phyloP scores from a whole-genome alignment of 208 protist species.

The Acanthamoeba royreba region DNA sequence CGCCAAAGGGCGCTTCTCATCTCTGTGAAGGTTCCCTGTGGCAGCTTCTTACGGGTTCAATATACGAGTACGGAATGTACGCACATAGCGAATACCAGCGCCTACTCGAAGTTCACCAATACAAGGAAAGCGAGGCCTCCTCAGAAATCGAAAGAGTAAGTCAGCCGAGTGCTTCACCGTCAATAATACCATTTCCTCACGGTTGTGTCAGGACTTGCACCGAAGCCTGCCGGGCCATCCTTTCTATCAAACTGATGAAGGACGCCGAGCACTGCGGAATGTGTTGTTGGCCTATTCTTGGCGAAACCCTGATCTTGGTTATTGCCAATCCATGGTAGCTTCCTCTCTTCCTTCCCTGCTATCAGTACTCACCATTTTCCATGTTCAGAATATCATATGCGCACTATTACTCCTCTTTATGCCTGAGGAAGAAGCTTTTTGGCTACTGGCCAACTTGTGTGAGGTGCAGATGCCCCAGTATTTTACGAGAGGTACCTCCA shows the following conservation, averaged over 20 bases:
- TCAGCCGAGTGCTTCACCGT: background rate
- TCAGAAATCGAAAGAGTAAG: background rate
- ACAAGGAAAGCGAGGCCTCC: background rate
- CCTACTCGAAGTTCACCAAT: background rate
- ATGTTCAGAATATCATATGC: constrained; percentile 65
- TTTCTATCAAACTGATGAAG: constrained; percentile 6
- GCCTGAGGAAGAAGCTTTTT: constrained; percentile 76
- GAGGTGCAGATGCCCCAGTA: constrained; percentile 66
- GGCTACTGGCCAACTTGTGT: constrained; percentile 64
- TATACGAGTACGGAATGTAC: background rate
- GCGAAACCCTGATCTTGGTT: constrained; percentile 71
- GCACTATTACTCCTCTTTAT: constrained; percentile 62
- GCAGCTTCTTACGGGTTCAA: background rate
- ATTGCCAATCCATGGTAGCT: constrained; percentile 73
- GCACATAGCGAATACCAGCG: background rate
- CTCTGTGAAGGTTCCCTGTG: background rate
- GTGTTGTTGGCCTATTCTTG: constrained; percentile 72
- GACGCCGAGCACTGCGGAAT: constrained; percentile 33
- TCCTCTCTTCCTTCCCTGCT: background rate
- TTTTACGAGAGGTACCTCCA: constrained; percentile 16
- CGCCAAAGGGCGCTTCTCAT: background rate
- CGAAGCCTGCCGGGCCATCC: constrained; percentile 73
- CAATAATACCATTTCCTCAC: background rate
- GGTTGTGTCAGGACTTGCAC: constrained; percentile 56
- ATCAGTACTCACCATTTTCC: background rate